These are phyloP conservation scores for Funneliformis mosseae DNA, from an alignment of 192 early-diverging fungal genomes.

Conservation along the genomic window DNA sequence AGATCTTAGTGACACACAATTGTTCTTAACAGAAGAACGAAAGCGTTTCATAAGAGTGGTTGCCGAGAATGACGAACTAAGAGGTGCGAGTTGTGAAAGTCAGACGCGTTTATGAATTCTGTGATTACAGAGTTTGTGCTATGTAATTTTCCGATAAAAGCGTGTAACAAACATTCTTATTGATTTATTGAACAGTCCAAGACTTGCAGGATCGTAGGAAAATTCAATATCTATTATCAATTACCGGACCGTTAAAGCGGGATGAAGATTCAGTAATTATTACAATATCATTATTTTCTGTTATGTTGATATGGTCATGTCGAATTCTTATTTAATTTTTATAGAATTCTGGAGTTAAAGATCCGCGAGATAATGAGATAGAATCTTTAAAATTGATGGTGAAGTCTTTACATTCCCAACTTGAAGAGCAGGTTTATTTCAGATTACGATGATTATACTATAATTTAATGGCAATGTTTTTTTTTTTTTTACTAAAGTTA, in stretches of 20 bases:
- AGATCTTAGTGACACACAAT: constrained; percentile 1
- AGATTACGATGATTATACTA: not conserved
- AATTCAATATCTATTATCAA: constrained; percentile 26
- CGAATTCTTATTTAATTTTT: no score
- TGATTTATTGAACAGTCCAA: not conserved
- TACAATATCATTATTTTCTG: not conserved
- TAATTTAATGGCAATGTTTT: not conserved
- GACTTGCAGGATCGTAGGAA: constrained; percentile 18
- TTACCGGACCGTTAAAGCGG: not conserved
- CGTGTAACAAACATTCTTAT: not conserved
- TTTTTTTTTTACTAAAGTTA: not conserved
- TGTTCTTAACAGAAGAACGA: not conserved
- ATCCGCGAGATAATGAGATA: constrained; percentile 1
- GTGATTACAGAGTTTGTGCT: no score
- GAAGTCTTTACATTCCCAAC: constrained; percentile 28
- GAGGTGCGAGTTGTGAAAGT: not conserved
- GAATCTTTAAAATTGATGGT: constrained; percentile 7
- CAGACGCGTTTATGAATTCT: not conserved
- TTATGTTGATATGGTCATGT: no score
- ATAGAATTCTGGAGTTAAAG: not conserved
- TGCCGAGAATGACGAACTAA: constrained; percentile 19
- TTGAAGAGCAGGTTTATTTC: constrained; percentile 32
- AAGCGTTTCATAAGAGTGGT: constrained; percentile 3
- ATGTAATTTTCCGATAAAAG: no score
- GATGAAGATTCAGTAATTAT: constrained; percentile 1